Conservation (phyloP, 225 moss, liverwort and hornwort genomes). For the Pleurozium schreberi region DNA sequence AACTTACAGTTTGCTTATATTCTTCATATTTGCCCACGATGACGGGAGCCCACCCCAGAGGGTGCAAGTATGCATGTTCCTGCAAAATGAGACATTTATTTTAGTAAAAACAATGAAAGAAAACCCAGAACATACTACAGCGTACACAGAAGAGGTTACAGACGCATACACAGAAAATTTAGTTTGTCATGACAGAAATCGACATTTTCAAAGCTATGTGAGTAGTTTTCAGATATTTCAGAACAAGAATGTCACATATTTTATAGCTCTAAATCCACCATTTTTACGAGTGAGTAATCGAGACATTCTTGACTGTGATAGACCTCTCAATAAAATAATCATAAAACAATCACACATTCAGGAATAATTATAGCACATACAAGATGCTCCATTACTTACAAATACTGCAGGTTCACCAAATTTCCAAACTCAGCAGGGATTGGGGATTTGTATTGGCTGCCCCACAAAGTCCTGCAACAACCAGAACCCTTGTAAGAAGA, state of each 20-base stretch:
- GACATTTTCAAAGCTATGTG: not conserved
- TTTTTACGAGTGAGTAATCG: not conserved
- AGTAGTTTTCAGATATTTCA: not conserved
- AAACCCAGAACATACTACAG: not conserved
- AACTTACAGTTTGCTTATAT: slow-evolving; percentile 7
- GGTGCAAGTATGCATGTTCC: slow-evolving; percentile 40
- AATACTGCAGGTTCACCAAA: slow-evolving; percentile 32
- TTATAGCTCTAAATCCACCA: not conserved
- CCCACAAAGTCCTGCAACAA: slow-evolving; percentile 47
- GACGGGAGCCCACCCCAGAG: slow-evolving; percentile 53
- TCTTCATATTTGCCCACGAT: slow-evolving; percentile 39
- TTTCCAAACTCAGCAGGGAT: slow-evolving; percentile 36
- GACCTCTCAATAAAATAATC: too few relatives aligned
- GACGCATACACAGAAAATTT: not conserved
- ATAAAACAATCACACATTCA: not conserved
- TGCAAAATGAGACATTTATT: not conserved
- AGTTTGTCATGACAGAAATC: not conserved
- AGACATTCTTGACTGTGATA: not conserved
- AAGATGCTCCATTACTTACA: slow-evolving; percentile 4
- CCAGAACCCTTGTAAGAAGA: not conserved
- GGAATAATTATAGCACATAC: not conserved
- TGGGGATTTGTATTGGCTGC: slow-evolving; percentile 16
- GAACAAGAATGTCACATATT: not conserved
- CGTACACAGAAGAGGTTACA: not conserved
- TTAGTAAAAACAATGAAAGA: not conserved